Base-by-base conservation (phyloP, 768 basidiomycete genomes). In the Rhodotorula diobovata region DNA sequence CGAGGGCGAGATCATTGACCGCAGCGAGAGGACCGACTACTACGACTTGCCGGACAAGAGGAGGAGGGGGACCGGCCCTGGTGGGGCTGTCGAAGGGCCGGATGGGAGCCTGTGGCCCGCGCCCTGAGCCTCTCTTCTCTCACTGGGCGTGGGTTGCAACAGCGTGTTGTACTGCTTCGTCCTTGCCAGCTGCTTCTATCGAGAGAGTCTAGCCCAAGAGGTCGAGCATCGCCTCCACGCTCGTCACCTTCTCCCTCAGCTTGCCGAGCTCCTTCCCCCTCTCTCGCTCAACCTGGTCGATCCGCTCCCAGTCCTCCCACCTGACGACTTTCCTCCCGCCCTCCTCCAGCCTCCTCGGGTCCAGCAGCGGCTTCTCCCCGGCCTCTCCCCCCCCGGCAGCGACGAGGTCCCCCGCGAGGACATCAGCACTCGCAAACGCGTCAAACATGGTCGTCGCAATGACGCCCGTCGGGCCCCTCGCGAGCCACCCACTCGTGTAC, bases 401-500 rank as follows among this genome's bases (percentile, higher is more conserved):
- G 51, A 80, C 78, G 28, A 84, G 83, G 76, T 94, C 93, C 3
- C 82, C 80, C 2, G 92, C 71, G 63, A 97, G 85, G 0, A 84
- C 82, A 50, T 89, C 87, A 4, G 90, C 89, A 5, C 91, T 87
- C 6, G 85, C 84, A 78, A 93, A 92, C 32, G 94, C 90, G 78
- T 96, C 85, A 80, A 91, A 87, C 93, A 99, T 93, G 45, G 96
- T 96, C 7, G 88, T 84, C 4, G 92, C 93, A 56, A 98, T 84
- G 21, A 98, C 93, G 18, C 94, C 94, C 63, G 86, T 88, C 0
- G 96, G 93, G 46, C 95, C 95, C 7, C 86, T 87, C 4, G 91
- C 89, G 4, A 91, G 89, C 96, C 96, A 99, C 18, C 95, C 95
- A 2, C 90, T 88, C 2, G 91, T 89, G 78, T 96, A 99, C n/a